Evolutionary conservation across 371 early-diverging fungal genomes (phyloP), one percentile per base, ranked within the genome.

Genomic region (Syncephalastrum monosporum): DNA sequence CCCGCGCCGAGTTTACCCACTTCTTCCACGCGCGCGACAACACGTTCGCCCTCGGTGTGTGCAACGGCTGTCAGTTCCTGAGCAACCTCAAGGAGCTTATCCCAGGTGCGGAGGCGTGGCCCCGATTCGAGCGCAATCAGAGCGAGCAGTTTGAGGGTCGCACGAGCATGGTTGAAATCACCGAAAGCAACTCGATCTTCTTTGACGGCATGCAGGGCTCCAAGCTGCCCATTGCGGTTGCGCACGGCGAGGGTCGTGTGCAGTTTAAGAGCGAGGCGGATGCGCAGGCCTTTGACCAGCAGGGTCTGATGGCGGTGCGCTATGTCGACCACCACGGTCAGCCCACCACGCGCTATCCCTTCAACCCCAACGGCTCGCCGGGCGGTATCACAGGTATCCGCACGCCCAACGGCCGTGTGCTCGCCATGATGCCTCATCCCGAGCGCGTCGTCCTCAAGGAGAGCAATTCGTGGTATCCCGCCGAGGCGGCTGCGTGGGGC

Each of bases 31-130:
- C 71, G 27, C 87, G 97, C 21, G 46, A 77, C 7, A 90, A 95
- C 63, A 96, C 98, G 3, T 98, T 98, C 74, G 86, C 93, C 1
- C 71, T 98, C 47, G 97, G 97, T 55, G 91, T 97, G 41, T 98
- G 98, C 80, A 98, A 97, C 65, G 98, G 98, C 38, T 98, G 97
- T 73, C 97, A 98, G 72, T 94, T 97, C 91, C 67, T 98, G 60
- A 82, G 91, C 27, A 88, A 89, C 50, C 82, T 98, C 66, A 72
- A 85, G 23, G 89, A 88, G 48, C 55, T 94, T 49, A 91, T 96
- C 51, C 94, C 95, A 24, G 89, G 88, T 50, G 79, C 91, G 7
- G 79, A 82, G 15, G 59, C 72, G 64, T 98, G 97, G 98, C 98
- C 98, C 8, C 69, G 81, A 57, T 96, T 98, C 73, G 83, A 88